Evolutionary conservation across 495 filamentous ascomycete genomes (phyloP), one percentile per base, ranked within the genome.

Genomic region (Neurospora sp.): DNA sequence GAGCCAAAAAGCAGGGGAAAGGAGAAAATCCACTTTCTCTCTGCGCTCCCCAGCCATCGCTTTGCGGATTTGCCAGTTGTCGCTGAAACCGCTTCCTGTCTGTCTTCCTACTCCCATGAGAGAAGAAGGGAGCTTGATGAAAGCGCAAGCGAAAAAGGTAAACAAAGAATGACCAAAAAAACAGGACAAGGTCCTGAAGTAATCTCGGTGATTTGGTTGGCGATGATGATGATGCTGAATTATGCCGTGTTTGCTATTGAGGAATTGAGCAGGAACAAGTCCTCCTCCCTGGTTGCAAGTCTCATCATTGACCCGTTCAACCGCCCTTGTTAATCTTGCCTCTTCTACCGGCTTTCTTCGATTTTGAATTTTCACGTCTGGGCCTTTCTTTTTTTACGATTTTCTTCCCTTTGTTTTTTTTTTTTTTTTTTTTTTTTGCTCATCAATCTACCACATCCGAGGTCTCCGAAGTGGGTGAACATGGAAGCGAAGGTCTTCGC

Each of bases 341-440:
- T 61, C 74, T 74, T 71, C 74, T 76, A 72, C 76, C 73, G 76
- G 76, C 39, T 14, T n/a, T 70, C 12, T 70, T 27, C 10, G 0
- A 12, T 12, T 35, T 70, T 70, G 0, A 37, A 12, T 16, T 20
- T 70, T 70, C 27, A 11, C 7, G 18, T 48, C 44, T 48, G 44
- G n/a, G 44, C 44, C 42, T 46, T 20, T 20, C 27, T 31, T 46
- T 20, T 46, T 8, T 35, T 4, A 35, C 7, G 6, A 10, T 20
- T 10, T n/a, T 10, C 1, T 48, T 10, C n/a, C n/a, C n/a, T n/a
- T n/a, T n/a, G n/a, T 31, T 22, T 31, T 59, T 16, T 8, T 16
- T 16, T 9, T 5, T 7, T 31, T 22, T 31, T 59, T 16, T 16
- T 31, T 16, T 9, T 5, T 7, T 11, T 35, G 53, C 53, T 65